Percentiles rank a stretch among this genome's conserved stretches.
phyloP scores from a whole-genome alignment of 768 basidiomycete species.

The Mycena leptocephala region DNA sequence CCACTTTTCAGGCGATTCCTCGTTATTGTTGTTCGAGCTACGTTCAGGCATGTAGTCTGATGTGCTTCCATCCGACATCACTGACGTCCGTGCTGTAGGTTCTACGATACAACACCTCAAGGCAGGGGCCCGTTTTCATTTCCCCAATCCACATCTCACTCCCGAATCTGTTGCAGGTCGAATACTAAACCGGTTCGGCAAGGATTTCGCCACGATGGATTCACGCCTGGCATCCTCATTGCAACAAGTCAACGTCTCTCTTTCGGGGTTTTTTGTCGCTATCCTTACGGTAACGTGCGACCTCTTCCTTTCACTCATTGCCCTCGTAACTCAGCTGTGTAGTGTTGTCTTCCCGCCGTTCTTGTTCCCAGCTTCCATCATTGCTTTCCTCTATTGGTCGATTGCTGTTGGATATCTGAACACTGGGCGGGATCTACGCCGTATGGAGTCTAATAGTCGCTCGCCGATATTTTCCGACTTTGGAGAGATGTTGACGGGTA shows the following conservation, averaged over 20 bases:
- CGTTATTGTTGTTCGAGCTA: slow-evolving; percentile 82
- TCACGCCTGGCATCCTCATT: too few relatives aligned
- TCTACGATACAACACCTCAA: slow-evolving; percentile 78
- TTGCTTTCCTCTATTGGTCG: slow-evolving; percentile 8
- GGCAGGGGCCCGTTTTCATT: too few relatives aligned
- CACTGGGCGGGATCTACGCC: slow-evolving; percentile 25
- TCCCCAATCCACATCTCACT: too few relatives aligned
- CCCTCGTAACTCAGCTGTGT: slow-evolving; percentile 52
- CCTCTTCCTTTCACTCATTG: not conserved
- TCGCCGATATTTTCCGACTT: slow-evolving; percentile 87
- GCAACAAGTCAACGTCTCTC: not conserved
- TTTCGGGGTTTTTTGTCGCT: slow-evolving; percentile 78
- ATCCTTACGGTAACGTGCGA: slow-evolving; percentile 49
- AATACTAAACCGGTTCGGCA: slow-evolving; percentile 80
- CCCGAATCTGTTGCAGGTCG: slow-evolving; percentile 64
- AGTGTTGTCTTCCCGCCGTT: slow-evolving; percentile 92
- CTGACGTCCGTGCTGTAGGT: slow-evolving; percentile 7
- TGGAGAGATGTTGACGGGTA: slow-evolving; percentile 87
- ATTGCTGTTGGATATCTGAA: not conserved
- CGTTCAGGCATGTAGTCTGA: slow-evolving; percentile 81
- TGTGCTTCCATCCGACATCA: slow-evolving; percentile 38
- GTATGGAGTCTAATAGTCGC: slow-evolving; percentile 30
- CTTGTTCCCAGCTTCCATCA: slow-evolving; percentile 67
- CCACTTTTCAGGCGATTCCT: slow-evolving; percentile 60
- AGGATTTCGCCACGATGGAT: not conserved